Evolutionary conservation across 1,284 basidiomycete genomes (phyloP).

Genomic region (Abortiporus biennis): DNA sequence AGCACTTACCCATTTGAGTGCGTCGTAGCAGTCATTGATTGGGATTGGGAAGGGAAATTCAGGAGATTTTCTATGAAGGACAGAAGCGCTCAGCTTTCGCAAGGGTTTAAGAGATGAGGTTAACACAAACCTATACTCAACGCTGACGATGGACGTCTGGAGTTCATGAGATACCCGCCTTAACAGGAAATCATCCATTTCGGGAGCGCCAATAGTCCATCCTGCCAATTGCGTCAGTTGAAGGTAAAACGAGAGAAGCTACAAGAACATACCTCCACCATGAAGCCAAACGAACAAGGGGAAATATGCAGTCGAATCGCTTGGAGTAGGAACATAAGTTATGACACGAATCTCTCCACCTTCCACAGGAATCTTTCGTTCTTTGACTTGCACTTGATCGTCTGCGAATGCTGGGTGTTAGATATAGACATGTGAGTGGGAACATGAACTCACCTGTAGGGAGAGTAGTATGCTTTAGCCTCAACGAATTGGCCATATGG

Average conservation of each 20-base stretch:
- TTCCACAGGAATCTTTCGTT: background rate
- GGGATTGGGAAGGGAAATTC: conserved; percentile 14
- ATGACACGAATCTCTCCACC: conserved; percentile 5
- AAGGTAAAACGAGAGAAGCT: background rate
- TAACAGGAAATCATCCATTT: conserved; percentile 6
- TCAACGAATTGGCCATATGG: background rate
- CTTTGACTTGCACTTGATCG: background rate
- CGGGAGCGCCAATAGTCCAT: conserved; percentile 4
- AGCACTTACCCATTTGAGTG: conserved; percentile 19
- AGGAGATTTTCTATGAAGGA: conserved; percentile 12
- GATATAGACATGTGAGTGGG: background rate
- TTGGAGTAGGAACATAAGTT: background rate
- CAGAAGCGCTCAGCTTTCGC: background rate
- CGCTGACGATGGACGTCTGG: conserved; percentile 14
- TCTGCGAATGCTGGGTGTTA: background rate
- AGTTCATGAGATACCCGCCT: conserved; percentile 9
- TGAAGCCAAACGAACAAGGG: conserved; percentile 5
- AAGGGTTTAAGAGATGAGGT: background rate
- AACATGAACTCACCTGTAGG: background rate
- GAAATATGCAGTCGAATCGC: background rate
- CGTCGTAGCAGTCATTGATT: conserved; percentile 15
- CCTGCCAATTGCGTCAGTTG: background rate
- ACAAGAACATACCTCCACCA: conserved; percentile 1
- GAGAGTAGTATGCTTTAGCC: background rate
- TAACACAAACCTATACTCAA: conserved; percentile 13